Evolutionary conservation across 2,329 filamentous ascomycete species (phyloP).

Genomic region (Beauveria bassiana): DNA sequence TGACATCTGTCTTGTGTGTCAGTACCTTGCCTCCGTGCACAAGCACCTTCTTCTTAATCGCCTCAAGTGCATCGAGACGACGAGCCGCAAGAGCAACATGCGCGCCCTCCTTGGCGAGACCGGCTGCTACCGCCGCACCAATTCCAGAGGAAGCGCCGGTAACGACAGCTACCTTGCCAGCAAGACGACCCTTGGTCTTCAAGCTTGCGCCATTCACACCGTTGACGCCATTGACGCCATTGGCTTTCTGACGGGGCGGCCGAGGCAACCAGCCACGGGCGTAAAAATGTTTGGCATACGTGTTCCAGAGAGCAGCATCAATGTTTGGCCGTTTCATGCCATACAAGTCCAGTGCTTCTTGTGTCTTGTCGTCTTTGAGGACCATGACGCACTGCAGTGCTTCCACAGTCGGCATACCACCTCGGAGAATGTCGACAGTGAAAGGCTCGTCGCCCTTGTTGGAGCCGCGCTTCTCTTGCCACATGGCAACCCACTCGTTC

Average conservation of each 20-base stretch:
- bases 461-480: conserved; percentile 61
- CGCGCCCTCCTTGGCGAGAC: conserved; percentile 62
- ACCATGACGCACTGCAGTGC: conserved; percentile 65
- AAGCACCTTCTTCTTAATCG: conserved; percentile 53
- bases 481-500: conserved; percentile 67
- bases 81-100: conserved; percentile 66
- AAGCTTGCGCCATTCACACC: conserved; percentile 12
- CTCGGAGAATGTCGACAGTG: conserved; percentile 70
- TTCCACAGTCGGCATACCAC: conserved; percentile 70
- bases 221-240: conserved; percentile 18
- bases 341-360: conserved; percentile 45
- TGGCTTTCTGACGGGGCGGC: conserved; percentile 44
- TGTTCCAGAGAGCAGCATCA: conserved; percentile 62
- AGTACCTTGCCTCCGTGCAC: conserved; percentile 56
- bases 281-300: conserved; percentile 73
- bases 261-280: conserved; percentile 67
- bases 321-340: conserved; percentile 59
- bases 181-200: conserved; percentile 46
- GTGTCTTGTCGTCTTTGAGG: conserved; percentile 62
- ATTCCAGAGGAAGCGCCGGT: conserved; percentile 76
- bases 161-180: conserved; percentile 65
- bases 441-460: conserved; percentile 63
- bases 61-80: conserved; percentile 59
- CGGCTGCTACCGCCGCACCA: conserved; percentile 63
- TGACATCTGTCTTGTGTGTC: conserved; percentile 65